Evolutionary conservation across 148 eudicot genomes (phyloP), one percentile per base, ranked within the genome.

Genomic region (Rhododendron molle): DNA sequence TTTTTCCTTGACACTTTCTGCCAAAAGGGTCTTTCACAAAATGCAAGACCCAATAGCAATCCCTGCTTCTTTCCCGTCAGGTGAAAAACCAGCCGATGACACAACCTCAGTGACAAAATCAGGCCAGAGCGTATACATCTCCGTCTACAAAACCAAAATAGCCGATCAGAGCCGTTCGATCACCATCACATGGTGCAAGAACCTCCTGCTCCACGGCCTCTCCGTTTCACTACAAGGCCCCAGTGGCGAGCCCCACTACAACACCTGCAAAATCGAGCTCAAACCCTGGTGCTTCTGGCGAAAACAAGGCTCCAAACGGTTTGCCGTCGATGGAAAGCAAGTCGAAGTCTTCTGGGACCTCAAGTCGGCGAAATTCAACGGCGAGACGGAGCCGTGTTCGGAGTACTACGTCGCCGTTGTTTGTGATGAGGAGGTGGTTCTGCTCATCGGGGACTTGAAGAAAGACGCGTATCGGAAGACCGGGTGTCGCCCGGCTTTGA

Each of bases 221-320:
- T 94, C 97, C 2, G 90, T 96, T 5, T 91, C 97, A 0, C 91
- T 96, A 20, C 93, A 93, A 43, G 97, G 98, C 1, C 88, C 90
- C 3, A 83, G 79, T 0, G 92, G 90, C 3, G 89, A 89, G 0
- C 88, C 88, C 74, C 93, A 93, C 60, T 84, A 91, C 40, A 30
- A 91, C 40, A 71, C 89, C 76, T 95, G 97, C 88, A 96, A 93
- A 79, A 91, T 96, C 7, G 99, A 95, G 93, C 92, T 96, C 40
- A 96, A 96, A 76, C 99, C 98, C 0, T 96, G 99, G 99, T 90
- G 91, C 86, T 95, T 96, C 18, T 96, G 98, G 98, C 89, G 91
- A 84, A 96, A 95, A 81, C 97, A 95, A 32, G 99, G 99, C 8
- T 90, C 90, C 0, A 96, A 96, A 86, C 87, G 91, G 0, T 92